A percentile compares a stretch with the other conserved stretches of the same genome.
Evolutionary conservation across 2,329 filamentous ascomycete genomes (phyloP).

Genomic region (Zalaria obscura): DNA sequence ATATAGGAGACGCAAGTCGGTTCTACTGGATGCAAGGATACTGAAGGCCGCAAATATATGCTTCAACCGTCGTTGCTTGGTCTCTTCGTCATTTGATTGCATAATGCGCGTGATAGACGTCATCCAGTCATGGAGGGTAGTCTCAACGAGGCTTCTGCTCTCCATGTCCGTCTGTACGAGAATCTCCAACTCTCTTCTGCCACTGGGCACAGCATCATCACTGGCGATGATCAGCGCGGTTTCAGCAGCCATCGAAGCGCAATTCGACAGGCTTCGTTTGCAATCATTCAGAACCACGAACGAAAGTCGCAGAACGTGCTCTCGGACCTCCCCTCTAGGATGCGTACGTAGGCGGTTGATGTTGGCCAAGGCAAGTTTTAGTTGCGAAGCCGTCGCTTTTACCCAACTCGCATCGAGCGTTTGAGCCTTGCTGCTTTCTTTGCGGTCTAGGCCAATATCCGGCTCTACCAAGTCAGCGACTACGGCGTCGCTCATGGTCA

Average conservation of each 20-base stretch:
- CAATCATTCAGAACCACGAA: slow-evolving; percentile 67
- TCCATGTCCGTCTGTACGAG: slow-evolving; percentile 48
- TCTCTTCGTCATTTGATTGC: slow-evolving; percentile 68
- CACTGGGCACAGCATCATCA: slow-evolving; percentile 51
- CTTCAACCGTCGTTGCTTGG: slow-evolving; percentile 56
- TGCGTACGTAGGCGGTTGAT: slow-evolving; percentile 64
- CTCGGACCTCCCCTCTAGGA: slow-evolving; percentile 52
- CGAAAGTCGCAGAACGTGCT: slow-evolving; percentile 56
- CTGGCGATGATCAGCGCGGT: slow-evolving; percentile 29
- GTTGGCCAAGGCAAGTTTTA: slow-evolving; percentile 68
- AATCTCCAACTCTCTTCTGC: slow-evolving; percentile 33
- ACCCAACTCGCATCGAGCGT: slow-evolving; percentile 45
- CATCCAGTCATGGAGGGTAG: slow-evolving; percentile 67
- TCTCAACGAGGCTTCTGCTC: slow-evolving; percentile 51
- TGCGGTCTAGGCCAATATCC: slow-evolving; percentile 21
- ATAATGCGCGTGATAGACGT: slow-evolving; percentile 67
- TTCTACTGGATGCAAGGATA: slow-evolving; percentile 47
- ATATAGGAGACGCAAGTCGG: slow-evolving; percentile 52
- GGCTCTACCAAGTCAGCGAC: background rate
- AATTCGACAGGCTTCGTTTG: slow-evolving; percentile 54
- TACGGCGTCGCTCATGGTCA: slow-evolving; percentile 5
- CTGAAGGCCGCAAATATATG: slow-evolving; percentile 64
- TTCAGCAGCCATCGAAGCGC: slow-evolving; percentile 60
- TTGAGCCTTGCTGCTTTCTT: background rate
- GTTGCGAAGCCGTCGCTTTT: slow-evolving; percentile 62